Evolutionary conservation across 345 rosid species (phyloP).

Genomic region (Linum tenue): DNA sequence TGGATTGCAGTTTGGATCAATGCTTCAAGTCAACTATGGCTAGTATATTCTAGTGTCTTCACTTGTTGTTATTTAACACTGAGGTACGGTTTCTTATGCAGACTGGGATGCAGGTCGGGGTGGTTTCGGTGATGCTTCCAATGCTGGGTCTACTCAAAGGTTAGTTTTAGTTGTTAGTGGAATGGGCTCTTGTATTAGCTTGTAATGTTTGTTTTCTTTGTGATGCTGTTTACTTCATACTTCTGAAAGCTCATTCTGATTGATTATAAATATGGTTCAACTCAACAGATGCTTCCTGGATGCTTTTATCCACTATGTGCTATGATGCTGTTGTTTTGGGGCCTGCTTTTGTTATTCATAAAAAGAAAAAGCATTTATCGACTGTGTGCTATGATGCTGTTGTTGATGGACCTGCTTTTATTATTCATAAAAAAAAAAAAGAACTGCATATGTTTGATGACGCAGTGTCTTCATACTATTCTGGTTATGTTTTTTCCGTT

Average conservation of each 20-base stretch:
- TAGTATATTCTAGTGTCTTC: no score
- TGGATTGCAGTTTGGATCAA: background rate
- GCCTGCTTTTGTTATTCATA: background rate
- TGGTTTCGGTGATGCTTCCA: constrained; percentile 51
- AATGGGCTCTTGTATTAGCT: constrained; percentile 11
- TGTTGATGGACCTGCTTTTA: no score
- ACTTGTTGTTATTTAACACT: background rate
- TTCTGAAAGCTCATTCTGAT: background rate
- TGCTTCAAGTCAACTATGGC: background rate
- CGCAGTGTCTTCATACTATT: background rate
- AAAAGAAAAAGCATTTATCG: no score
- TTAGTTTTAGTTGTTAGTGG: constrained; percentile 20
- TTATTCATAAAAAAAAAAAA: no score
- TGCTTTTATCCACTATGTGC: background rate
- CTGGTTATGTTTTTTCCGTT: background rate
- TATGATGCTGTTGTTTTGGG: no score
- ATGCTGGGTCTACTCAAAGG: constrained; percentile 48
- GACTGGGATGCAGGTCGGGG: constrained; percentile 84
- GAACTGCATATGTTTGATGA: no score
- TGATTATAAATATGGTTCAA: background rate
- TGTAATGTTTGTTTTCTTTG: constrained; percentile 7
- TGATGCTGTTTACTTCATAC: background rate
- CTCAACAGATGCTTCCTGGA: background rate
- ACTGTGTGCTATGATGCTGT: no score
- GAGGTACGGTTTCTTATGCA: constrained; percentile 16